Evolutionary conservation across 352 stramenopile species (phyloP).

Genomic region (Elongisporangium undulatum): DNA sequence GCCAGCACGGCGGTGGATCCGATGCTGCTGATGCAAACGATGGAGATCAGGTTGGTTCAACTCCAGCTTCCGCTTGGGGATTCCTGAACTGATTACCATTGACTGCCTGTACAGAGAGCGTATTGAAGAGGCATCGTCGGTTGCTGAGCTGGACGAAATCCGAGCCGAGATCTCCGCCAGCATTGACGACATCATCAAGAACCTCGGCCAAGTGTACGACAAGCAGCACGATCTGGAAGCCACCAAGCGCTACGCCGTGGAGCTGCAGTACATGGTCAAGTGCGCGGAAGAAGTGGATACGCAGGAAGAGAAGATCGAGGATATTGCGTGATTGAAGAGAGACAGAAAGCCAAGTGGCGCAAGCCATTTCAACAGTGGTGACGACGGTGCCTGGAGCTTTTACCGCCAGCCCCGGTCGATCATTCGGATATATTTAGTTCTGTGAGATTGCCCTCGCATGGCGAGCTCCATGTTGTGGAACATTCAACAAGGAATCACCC

Average conservation of each 20-base stretch:
- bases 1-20: slow-evolving; percentile 72
- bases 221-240: slow-evolving; percentile 66
- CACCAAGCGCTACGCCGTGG: slow-evolving; percentile 63
- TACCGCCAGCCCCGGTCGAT: neutral
- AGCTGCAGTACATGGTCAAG: slow-evolving; percentile 87
- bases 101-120: slow-evolving; percentile 40
- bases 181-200: slow-evolving; percentile 69
- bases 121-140: slow-evolving; percentile 49
- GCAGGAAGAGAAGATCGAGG: slow-evolving; percentile 72
- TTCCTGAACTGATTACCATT: neutral
- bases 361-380: neutral
- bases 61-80: neutral
- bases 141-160: slow-evolving; percentile 52
- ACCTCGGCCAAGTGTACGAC: slow-evolving; percentile 76
- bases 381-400: neutral
- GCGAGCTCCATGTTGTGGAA: neutral
- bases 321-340: neutral
- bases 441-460: neutral
- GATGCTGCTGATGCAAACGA: slow-evolving; percentile 76
- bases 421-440: neutral
- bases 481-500: neutral
- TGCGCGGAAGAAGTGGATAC: slow-evolving; percentile 76
- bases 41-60: slow-evolving; percentile 66
- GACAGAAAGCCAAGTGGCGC: neutral
- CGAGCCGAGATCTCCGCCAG: slow-evolving; percentile 55